phyloP scores from a whole-genome alignment of 805 yeast species.

The Hanseniaspora taiwanica region DNA sequence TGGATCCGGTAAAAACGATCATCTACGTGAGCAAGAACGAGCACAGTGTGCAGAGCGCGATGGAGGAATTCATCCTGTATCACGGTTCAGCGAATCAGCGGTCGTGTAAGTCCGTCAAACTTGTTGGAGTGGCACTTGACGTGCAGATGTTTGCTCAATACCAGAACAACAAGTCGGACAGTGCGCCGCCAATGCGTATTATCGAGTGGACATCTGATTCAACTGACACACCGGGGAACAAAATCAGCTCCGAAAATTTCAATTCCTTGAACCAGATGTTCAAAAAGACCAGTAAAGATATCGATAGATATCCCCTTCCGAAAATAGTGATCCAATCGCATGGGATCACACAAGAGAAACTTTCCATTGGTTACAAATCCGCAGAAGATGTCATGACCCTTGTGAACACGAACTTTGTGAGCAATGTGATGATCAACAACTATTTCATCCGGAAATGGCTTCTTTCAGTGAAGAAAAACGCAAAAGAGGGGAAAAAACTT shows the following conservation, averaged over 20 bases:
- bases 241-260: too few relatives aligned
- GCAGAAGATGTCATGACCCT: conserved; percentile 9
- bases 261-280: too few relatives aligned
- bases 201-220: neutral
- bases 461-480: neutral
- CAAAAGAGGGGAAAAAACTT: neutral
- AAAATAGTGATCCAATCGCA: neutral
- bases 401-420: conserved; percentile 18
- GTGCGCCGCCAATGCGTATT: neutral
- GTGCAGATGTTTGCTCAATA: neutral
- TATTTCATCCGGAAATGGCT: conserved; percentile 12
- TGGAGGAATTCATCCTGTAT: neutral
- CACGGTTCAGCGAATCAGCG: too few relatives aligned
- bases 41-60: neutral
- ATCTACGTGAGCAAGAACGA: neutral
- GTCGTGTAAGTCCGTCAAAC: too few relatives aligned
- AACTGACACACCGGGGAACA: neutral
- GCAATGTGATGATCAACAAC: conserved; percentile 16
- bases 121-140: neutral
- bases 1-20: neutral
- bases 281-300: too few relatives aligned
- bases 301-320: too few relatives aligned
- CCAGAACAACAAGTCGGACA: neutral
- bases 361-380: conserved; percentile 12
- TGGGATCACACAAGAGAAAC: conserved; percentile 18